A percentile compares a stretch with the other conserved stretches of the same genome.
phyloP scores from a whole-genome alignment of 306 rosid genomes.

The Prunus campanulata region DNA sequence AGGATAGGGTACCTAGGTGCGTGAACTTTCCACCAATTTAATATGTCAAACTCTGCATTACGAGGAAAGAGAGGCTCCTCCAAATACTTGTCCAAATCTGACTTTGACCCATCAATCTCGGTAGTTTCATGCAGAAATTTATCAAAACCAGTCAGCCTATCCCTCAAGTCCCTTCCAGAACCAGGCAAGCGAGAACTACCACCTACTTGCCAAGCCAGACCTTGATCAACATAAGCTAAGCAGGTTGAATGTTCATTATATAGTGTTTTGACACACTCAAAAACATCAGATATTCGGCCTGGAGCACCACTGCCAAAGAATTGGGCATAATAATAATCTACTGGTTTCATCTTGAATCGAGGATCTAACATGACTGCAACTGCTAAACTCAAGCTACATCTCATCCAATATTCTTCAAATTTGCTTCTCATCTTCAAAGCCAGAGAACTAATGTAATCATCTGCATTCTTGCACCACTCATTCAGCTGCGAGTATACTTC shows the following conservation, averaged over 20 bases:
- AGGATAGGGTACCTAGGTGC: slow-evolving; percentile 92
- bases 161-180: slow-evolving; percentile 66
- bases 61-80: slow-evolving; percentile 98
- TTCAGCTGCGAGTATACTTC: slow-evolving; percentile 76
- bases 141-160: slow-evolving; percentile 91
- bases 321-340: slow-evolving; percentile 86
- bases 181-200: slow-evolving; percentile 46
- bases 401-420: slow-evolving; percentile 95
- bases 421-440: slow-evolving; percentile 68
- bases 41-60: slow-evolving; percentile 64
- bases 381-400: slow-evolving; percentile 81
- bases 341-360: slow-evolving; percentile 87
- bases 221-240: slow-evolving; percentile 77
- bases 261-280: slow-evolving; percentile 70
- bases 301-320: slow-evolving; percentile 64
- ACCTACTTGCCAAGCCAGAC: slow-evolving; percentile 71
- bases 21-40: slow-evolving; percentile 98
- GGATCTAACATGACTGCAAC: slow-evolving; percentile 96
- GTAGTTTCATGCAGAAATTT: slow-evolving; percentile 85
- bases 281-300: slow-evolving; percentile 59
- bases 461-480: slow-evolving; percentile 90
- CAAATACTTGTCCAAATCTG: slow-evolving; percentile 87
- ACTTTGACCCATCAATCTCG: slow-evolving; percentile 67
- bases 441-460: slow-evolving; percentile 60
- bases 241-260: slow-evolving; percentile 85